These are phyloP conservation scores for Fraxinus xanthoxyloides DNA, from an alignment of 305 asterid species.

Conservation along the genomic window DNA sequence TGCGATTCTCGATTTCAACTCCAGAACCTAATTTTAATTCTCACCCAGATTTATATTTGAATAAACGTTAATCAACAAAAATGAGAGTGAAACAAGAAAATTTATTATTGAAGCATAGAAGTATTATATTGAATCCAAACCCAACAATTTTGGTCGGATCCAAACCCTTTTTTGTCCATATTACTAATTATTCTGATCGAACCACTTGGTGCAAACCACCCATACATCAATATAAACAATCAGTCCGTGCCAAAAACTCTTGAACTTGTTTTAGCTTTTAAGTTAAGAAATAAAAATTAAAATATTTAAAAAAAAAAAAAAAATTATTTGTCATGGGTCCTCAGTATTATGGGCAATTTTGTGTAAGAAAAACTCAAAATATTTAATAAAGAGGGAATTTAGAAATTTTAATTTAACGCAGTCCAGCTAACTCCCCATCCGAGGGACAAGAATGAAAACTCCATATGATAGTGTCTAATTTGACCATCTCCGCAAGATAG, in stretches of 20 bases:
- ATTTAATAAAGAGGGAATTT: not conserved
- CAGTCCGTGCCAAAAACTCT: not conserved
- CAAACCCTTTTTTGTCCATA: too few species aligned
- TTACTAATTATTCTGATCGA: not conserved
- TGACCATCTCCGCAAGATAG: not conserved
- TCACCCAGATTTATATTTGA: not conserved
- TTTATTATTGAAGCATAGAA: not conserved
- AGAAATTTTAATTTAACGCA: not conserved
- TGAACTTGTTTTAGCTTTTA: not conserved
- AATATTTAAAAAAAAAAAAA: not conserved
- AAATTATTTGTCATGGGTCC: not conserved
- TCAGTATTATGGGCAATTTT: not conserved
- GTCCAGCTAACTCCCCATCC: not conserved
- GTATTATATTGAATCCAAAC: not conserved
- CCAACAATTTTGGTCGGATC: not conserved
- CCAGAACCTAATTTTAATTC: too few species aligned
- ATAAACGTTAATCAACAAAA: not conserved
- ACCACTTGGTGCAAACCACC: not conserved
- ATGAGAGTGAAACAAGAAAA: not conserved
- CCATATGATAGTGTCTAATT: not conserved
- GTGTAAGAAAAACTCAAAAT: not conserved
- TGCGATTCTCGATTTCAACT: not conserved
- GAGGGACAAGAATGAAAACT: not conserved
- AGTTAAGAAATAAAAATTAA: not conserved
- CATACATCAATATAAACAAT: not conserved